A percentile compares a stretch with the other conserved stretches of the same genome.
Conservation (phyloP, 805 yeast genomes). For the Cyberlindnera meyerae region DNA sequence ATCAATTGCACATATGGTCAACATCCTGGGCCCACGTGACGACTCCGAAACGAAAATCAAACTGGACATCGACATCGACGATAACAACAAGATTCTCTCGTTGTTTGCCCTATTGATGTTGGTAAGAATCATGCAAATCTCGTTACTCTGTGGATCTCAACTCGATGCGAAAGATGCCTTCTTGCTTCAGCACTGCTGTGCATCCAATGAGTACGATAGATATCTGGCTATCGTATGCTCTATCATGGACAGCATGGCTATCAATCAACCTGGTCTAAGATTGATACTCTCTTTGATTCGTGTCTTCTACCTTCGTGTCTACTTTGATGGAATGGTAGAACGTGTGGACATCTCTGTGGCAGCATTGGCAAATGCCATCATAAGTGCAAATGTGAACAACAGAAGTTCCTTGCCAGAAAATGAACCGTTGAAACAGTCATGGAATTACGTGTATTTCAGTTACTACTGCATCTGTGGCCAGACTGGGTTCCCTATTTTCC, state of each 20-base stretch:
- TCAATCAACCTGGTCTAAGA: background rate
- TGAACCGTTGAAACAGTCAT: conserved; percentile 9
- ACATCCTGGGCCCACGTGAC: conserved; percentile 39
- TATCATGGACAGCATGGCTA: conserved; percentile 3
- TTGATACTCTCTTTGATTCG: conserved; percentile 4
- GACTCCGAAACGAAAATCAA: conserved; percentile 25
- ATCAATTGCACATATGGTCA: no score
- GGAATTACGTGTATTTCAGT: conserved; percentile 18
- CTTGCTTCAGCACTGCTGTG: conserved; percentile 9
- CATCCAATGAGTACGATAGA: conserved; percentile 17
- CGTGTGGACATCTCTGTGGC: conserved; percentile 7
- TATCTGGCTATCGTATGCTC: conserved; percentile 15
- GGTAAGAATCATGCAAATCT: conserved; percentile 18
- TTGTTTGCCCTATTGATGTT: conserved; percentile 14
- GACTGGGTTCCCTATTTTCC: conserved; percentile 19
- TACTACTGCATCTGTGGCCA: conserved; percentile 12
- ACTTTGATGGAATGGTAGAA: conserved; percentile 10
- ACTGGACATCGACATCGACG: conserved; percentile 21
- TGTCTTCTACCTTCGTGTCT: conserved; percentile 6
- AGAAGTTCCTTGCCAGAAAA: conserved; percentile 8
- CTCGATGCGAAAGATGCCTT: conserved; percentile 11
- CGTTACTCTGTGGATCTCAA: conserved; percentile 14
- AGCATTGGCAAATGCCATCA: conserved; percentile 8
- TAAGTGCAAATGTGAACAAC: conserved; percentile 17
- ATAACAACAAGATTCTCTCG: conserved; percentile 11